Evolutionary conservation across 2,329 filamentous ascomycete genomes (phyloP).

Genomic region (Venturia oleaginea): DNA sequence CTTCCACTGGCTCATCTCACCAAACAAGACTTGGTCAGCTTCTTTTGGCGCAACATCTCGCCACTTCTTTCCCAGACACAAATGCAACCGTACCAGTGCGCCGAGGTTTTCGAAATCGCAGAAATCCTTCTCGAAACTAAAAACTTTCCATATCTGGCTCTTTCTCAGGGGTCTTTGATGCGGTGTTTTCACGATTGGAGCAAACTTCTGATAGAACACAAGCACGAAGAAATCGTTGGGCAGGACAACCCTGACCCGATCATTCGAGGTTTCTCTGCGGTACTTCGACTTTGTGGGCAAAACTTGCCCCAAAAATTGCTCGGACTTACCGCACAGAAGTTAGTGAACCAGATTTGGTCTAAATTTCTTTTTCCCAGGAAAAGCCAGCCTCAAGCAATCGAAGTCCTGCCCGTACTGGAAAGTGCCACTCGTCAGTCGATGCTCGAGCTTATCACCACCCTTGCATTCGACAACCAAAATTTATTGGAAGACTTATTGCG

Average conservation of each 20-base stretch:
- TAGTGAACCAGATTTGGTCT: constrained; percentile 26
- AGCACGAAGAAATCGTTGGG: constrained; percentile 27
- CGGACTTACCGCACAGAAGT: not conserved
- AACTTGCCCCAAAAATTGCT: not conserved
- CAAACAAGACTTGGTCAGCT: constrained; percentile 22
- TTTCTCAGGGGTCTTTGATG: not conserved
- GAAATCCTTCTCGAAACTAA: constrained; percentile 20
- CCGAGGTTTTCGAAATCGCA: constrained; percentile 28
- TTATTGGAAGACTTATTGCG: constrained; percentile 14
- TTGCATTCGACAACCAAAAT: constrained; percentile 23
- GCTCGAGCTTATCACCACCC: constrained; percentile 27
- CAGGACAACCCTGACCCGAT: constrained; percentile 27
- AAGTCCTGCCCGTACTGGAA: constrained; percentile 24
- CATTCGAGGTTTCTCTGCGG: constrained; percentile 31
- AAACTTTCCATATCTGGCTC: not conserved
- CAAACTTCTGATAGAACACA: constrained; percentile 24
- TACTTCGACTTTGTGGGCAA: constrained; percentile 27
- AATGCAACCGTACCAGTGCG: constrained; percentile 20
- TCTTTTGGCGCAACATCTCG: constrained; percentile 28
- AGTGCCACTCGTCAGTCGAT: constrained; percentile 27
- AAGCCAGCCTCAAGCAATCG: not conserved
- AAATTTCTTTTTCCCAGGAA: constrained; percentile 27
- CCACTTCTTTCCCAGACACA: constrained; percentile 23
- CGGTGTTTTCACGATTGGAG: constrained; percentile 22
- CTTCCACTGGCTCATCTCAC: not conserved